These are phyloP conservation scores for Castanospermum australe DNA, from an alignment of 306 rosid genomes.

Conservation along the genomic window DNA sequence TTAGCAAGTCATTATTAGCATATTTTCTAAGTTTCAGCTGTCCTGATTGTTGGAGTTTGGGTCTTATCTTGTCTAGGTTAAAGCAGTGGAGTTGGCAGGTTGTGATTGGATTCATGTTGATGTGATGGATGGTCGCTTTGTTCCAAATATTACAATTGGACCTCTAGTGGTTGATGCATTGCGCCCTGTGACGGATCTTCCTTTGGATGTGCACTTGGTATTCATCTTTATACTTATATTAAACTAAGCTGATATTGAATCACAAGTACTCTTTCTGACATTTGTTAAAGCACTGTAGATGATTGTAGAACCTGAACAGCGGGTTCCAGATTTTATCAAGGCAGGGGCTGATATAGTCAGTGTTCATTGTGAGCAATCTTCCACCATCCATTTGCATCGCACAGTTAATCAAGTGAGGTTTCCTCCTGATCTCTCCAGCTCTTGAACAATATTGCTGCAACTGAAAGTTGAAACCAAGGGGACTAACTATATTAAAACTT, in stretches of 20 bases:
- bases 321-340: conserved; percentile 98
- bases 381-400: conserved; percentile 99
- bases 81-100: conserved; percentile 99
- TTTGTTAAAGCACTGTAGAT: conserved; percentile 54
- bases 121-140: conserved; percentile 99
- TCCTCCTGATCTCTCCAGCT: conserved; percentile 17
- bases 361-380: conserved; percentile 85
- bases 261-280: conserved; percentile 27
- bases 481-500: conserved; percentile 1
- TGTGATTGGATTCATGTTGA: conserved; percentile 99
- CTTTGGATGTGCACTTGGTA: conserved; percentile 99
- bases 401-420: conserved; percentile 69
- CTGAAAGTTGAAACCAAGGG: conserved; percentile 16
- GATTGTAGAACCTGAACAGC: conserved; percentile 97
- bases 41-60: conserved; percentile 36
- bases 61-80: conserved; percentile 58
- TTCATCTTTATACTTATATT: conserved; percentile 23
- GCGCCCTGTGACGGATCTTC: conserved; percentile 99
- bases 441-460: conserved; percentile 2
- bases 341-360: conserved; percentile 99
- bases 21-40: conserved; percentile 13
- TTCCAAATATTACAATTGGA: conserved; percentile 97
- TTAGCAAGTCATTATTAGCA: conserved; percentile 25
- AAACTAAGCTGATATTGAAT: neutral
- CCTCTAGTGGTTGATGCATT: conserved; percentile 95